Conservation (phyloP, 2,329 filamentous ascomycete genomes). For the Teratosphaeriaceae sp. region DNA sequence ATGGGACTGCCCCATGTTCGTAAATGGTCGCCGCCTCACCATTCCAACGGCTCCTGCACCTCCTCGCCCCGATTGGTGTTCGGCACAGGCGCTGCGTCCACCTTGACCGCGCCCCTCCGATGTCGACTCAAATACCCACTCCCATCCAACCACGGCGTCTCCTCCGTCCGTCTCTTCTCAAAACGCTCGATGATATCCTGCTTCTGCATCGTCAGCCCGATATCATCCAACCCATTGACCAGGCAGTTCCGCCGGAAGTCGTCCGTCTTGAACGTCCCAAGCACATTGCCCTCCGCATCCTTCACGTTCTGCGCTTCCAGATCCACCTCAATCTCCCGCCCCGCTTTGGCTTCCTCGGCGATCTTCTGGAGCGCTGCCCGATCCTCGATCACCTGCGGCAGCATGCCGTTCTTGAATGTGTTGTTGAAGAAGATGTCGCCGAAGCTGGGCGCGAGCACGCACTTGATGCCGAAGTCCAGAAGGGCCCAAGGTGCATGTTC, state of each 20-base stretch:
- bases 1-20: too few relatives aligned
- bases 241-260: constrained; percentile 93
- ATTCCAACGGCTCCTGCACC: constrained; percentile 80
- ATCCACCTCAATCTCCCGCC: constrained; percentile 82
- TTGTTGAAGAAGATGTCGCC: constrained; percentile 99
- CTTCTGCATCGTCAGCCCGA: constrained; percentile 87
- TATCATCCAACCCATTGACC: constrained; percentile 89
- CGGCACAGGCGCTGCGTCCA: constrained; percentile 64
- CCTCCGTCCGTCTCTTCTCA: constrained; percentile 66
- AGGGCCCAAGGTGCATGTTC: constrained; percentile 98
- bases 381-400: constrained; percentile 72
- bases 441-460: constrained; percentile 80
- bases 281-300: constrained; percentile 62
- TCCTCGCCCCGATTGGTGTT: constrained; percentile 84
- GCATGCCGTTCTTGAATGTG: constrained; percentile 99
- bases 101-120: constrained; percentile 52
- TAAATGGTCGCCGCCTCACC: too few relatives aligned
- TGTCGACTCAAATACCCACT: constrained; percentile 65
- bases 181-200: constrained; percentile 82
- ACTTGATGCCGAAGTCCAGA: constrained; percentile 92
- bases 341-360: constrained; percentile 68
- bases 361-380: constrained; percentile 60
- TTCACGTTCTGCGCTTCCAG: constrained; percentile 78
- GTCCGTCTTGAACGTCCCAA: constrained; percentile 81
- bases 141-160: constrained; percentile 90